phyloP scores from a whole-genome alignment of 2,329 filamentous ascomycete species.

The Colletotrichum horii region DNA sequence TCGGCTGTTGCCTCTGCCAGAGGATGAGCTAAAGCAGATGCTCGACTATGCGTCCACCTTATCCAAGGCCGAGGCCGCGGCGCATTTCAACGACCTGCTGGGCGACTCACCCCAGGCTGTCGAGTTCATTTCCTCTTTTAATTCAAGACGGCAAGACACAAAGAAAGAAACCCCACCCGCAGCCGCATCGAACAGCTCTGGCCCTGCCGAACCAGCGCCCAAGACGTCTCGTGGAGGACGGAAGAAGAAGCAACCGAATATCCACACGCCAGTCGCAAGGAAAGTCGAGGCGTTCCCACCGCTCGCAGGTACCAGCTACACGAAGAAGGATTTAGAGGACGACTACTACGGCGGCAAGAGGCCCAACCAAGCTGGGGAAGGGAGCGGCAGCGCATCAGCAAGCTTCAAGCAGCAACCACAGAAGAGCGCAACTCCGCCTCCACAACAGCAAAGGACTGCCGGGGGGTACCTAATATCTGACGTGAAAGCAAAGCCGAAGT shows the following conservation, averaged over 20 bases:
- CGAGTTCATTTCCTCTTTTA: slow-evolving; percentile 83
- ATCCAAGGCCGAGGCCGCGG: slow-evolving; percentile 76
- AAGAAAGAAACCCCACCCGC: slow-evolving; percentile 31
- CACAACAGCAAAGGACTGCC: slow-evolving; percentile 62
- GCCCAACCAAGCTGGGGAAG: slow-evolving; percentile 43
- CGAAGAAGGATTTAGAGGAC: slow-evolving; percentile 71
- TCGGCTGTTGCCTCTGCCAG: slow-evolving; percentile 81
- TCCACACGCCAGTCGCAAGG: slow-evolving; percentile 70
- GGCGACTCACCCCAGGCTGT: slow-evolving; percentile 81
- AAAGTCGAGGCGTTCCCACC: slow-evolving; percentile 69
- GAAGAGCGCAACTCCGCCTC: slow-evolving; percentile 22
- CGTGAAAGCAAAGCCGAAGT: slow-evolving; percentile 63
- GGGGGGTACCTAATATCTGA: slow-evolving; percentile 86
- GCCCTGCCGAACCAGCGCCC: slow-evolving; percentile 47
- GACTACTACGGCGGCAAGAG: slow-evolving; percentile 76
- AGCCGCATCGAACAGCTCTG: neutral
- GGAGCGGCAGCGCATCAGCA: slow-evolving; percentile 39
- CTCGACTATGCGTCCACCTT: slow-evolving; percentile 81
- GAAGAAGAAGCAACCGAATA: slow-evolving; percentile 62
- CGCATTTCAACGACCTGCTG: slow-evolving; percentile 86
- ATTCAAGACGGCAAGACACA: slow-evolving; percentile 61
- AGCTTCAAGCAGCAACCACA: slow-evolving; percentile 35
- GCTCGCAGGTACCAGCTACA: slow-evolving; percentile 70
- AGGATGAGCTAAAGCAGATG: slow-evolving; percentile 83
- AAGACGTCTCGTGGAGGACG: slow-evolving; percentile 48